These are phyloP conservation scores for Pyrenophora tritici-repentis DNA, from an alignment of 2,329 filamentous ascomycete genomes.

Conservation along the genomic window DNA sequence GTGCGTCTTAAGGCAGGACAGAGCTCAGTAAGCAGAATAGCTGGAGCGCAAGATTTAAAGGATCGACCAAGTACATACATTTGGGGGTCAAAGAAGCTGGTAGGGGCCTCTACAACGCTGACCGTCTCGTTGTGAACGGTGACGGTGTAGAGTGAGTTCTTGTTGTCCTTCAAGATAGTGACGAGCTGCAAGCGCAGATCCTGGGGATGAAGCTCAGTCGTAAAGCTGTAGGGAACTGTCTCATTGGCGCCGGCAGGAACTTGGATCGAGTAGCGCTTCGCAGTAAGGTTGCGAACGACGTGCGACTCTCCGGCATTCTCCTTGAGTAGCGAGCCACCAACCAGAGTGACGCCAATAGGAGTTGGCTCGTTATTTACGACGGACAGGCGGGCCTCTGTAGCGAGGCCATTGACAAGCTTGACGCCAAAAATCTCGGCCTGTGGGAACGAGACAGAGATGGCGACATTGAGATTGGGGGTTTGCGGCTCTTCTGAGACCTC, in stretches of 20 bases:
- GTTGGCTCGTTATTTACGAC: slow-evolving; percentile 82
- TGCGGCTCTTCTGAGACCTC: slow-evolving; percentile 66
- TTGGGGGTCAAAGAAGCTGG: slow-evolving; percentile 91
- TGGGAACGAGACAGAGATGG: slow-evolving; percentile 64
- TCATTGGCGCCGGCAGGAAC: slow-evolving; percentile 77
- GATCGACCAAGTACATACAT: slow-evolving; percentile 66
- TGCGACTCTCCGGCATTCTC: slow-evolving; percentile 58
- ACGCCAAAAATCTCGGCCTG: slow-evolving; percentile 84
- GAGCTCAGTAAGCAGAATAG: background rate
- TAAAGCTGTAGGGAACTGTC: slow-evolving; percentile 80
- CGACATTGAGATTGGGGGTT: slow-evolving; percentile 63
- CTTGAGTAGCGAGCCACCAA: slow-evolving; percentile 75
- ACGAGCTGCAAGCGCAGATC: slow-evolving; percentile 79
- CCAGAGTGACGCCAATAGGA: slow-evolving; percentile 74
- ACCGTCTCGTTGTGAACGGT: slow-evolving; percentile 81
- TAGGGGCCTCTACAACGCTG: slow-evolving; percentile 85
- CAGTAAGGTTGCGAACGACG: slow-evolving; percentile 84
- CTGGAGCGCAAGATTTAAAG: background rate
- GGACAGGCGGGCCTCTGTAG: slow-evolving; percentile 80
- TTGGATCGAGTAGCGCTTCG: slow-evolving; percentile 71
- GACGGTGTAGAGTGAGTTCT: slow-evolving; percentile 74
- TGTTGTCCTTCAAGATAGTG: slow-evolving; percentile 71
- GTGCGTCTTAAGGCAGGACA: background rate
- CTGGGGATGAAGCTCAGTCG: slow-evolving; percentile 89
- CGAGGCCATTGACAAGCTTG: slow-evolving; percentile 90